Evolutionary conservation across 768 basidiomycete species (phyloP), one percentile per base, ranked within the genome.

Genomic region (Russula lepida): DNA sequence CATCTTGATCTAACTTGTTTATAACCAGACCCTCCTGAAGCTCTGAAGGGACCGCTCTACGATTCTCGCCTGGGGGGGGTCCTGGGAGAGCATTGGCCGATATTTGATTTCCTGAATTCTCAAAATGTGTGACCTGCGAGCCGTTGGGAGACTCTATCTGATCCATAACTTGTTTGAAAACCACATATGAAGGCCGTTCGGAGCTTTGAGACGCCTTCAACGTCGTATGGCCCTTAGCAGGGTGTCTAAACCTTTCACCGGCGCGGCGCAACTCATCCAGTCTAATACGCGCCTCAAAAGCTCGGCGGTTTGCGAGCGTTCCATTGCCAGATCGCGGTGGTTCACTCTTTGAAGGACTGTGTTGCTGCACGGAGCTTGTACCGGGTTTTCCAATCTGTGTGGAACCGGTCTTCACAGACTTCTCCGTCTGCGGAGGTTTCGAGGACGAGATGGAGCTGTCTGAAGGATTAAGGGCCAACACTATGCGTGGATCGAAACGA

Each of bases 231-330:
- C 52, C 30, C 41, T 43, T 37, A 15, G 9, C 30, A 33, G 27
- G 23, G 19, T n/a, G 25, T 47, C 37, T 39, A 21, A 54, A 19
- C n/a, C 9, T n/a, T 19, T 37, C 28, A 33, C 46, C 56, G 27
- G 52, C 62, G 11, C 62, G 62, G 15, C 62, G 62, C 30, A 63
- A n/a, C 30, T 48, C 52, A 11, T 43, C 46, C 27, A 63, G 35
- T 32, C 62, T 63, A n/a, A n/a, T 23, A 7, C 52, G 62, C n/a
- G 62, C 62, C 47, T 54, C 62, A 11, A 43, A 27, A 17, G 62
- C 57, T 41, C 62, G 49, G 39, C 52, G 62, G 23, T 54, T 23
- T 35, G 62, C 62, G n/a, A 63, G 52, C 23, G 56, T 48, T 35
- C 52, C 56, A 1, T 17, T 30, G 17, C 44, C 33, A n/a, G 46